phyloP scores from a whole-genome alignment of 2,329 filamentous ascomycete species.

The Pseudogymnoascus pannorum region DNA sequence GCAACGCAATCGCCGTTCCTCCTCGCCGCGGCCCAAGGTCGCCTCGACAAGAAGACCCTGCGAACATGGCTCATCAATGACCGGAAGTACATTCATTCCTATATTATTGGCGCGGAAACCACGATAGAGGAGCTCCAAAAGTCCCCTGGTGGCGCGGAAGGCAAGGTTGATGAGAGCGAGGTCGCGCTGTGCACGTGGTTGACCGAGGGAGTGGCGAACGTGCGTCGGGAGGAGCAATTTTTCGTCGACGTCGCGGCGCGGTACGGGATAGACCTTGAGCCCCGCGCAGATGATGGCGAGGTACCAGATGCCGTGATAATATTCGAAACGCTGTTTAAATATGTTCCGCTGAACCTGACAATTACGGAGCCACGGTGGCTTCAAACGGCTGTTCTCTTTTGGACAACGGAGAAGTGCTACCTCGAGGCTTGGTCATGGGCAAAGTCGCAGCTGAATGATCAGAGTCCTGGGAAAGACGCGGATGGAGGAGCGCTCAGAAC shows the following conservation, averaged over 20 bases:
- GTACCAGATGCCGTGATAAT: conserved; percentile 34
- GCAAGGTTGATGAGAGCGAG: conserved; percentile 35
- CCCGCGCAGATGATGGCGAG: conserved; percentile 13
- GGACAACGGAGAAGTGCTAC: conserved; percentile 66
- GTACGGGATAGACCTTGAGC: conserved; percentile 46
- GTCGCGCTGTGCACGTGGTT: conserved; percentile 55
- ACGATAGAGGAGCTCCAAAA: conserved; percentile 55
- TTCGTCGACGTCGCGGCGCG: conserved; percentile 57
- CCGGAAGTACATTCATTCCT: conserved; percentile 62
- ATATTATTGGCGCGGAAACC: conserved; percentile 60
- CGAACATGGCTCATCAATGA: conserved; percentile 66
- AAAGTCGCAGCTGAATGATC: conserved; percentile 28
- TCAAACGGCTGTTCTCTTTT: conserved; percentile 66
- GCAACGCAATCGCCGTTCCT: conserved; percentile 64
- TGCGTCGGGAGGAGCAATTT: conserved; percentile 59
- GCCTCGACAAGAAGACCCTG: conserved; percentile 47
- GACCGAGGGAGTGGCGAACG: conserved; percentile 57
- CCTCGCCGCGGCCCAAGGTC: conserved; percentile 54
- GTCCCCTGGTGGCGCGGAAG: conserved; percentile 32
- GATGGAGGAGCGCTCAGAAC: conserved; percentile 58
- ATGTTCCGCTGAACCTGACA: conserved; percentile 29
- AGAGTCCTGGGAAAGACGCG: conserved; percentile 36
- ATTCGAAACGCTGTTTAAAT: conserved; percentile 44
- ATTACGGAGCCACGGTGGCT: conserved; percentile 30
- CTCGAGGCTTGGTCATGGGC: conserved; percentile 52